A percentile compares a stretch with the other conserved stretches of the same genome.
Conservation (phyloP, 2,329 filamentous ascomycete genomes). For the Fusarium bulbicola region DNA sequence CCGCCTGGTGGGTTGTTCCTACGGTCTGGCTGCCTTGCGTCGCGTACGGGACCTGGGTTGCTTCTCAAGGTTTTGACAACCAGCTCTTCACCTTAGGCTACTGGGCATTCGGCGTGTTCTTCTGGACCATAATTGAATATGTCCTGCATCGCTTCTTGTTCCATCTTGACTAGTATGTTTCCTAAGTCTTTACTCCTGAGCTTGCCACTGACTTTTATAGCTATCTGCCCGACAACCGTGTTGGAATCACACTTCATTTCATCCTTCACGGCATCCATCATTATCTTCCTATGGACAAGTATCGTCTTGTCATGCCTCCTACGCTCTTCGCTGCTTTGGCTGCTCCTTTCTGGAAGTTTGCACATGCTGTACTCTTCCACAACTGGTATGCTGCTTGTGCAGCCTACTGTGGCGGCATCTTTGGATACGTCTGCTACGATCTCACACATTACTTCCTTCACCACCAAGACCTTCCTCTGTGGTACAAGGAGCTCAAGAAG, state of each 20-base stretch:
- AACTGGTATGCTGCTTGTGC: slow-evolving; percentile 84
- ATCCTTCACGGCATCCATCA: slow-evolving; percentile 96
- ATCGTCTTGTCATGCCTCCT: slow-evolving; percentile 96
- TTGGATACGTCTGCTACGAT: slow-evolving; percentile 96
- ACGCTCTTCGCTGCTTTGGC: slow-evolving; percentile 86
- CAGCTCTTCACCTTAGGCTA: slow-evolving; percentile 62
- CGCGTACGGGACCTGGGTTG: slow-evolving; percentile 74
- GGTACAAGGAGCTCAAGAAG: slow-evolving; percentile 94
- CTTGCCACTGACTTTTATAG: slow-evolving; percentile 57
- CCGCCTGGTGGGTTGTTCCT: slow-evolving; percentile 92
- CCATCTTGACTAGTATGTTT: slow-evolving; percentile 85
- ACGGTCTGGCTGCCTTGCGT: slow-evolving; percentile 85
- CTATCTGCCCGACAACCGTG: slow-evolving; percentile 88
- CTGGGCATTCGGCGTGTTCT: slow-evolving; percentile 73
- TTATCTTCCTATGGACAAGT: slow-evolving; percentile 99
- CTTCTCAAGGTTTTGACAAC: slow-evolving; percentile 67
- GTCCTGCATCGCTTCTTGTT: slow-evolving; percentile 89
- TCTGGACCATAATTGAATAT: slow-evolving; percentile 95
- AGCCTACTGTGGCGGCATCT: slow-evolving; percentile 89
- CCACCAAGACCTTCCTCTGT: slow-evolving; percentile 88
- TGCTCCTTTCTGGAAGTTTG: slow-evolving; percentile 90
- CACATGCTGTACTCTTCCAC: slow-evolving; percentile 82
- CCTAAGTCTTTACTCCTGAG: background rate
- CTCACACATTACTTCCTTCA: slow-evolving; percentile 99
- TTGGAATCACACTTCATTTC: slow-evolving; percentile 89